These are phyloP conservation scores for Cystobasidiopsis lactophilus DNA, from an alignment of 768 basidiomycete genomes.

Conservation along the genomic window DNA sequence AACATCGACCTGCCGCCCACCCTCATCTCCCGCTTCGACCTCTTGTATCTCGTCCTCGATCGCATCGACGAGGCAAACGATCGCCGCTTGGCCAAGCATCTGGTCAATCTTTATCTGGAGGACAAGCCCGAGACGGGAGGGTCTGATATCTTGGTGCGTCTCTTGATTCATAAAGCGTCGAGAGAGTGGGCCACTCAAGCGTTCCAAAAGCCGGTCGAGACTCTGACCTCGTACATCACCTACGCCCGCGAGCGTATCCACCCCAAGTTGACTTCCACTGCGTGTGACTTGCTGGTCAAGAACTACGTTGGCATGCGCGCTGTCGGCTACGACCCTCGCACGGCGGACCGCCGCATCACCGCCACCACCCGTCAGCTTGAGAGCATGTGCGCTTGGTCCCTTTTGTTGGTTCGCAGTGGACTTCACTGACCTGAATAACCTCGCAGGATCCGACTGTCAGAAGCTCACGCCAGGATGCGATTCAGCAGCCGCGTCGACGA, in stretches of 20 bases:
- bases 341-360: constrained; percentile 79
- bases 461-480: constrained; percentile 92
- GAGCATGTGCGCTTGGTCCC: constrained; percentile 39
- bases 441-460: constrained; percentile 69
- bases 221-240: constrained; percentile 81
- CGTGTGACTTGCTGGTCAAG: constrained; percentile 57
- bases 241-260: constrained; percentile 70
- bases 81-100: constrained; percentile 66
- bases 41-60: constrained; percentile 86
- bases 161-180: background rate
- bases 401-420: background rate
- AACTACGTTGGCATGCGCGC: constrained; percentile 88
- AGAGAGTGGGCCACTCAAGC: no score
- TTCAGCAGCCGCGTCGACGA: constrained; percentile 70
- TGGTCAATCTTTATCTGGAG: constrained; percentile 83
- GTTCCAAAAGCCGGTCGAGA: constrained; percentile 48
- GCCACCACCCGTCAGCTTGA: constrained; percentile 95
- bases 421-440: constrained; percentile 60
- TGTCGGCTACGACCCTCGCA: constrained; percentile 66
- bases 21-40: constrained; percentile 88
- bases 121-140: constrained; percentile 49
- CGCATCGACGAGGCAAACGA: constrained; percentile 76
- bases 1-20: constrained; percentile 98
- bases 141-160: constrained; percentile 52
- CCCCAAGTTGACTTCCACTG: constrained; percentile 65